phyloP scores from a whole-genome alignment of 768 basidiomycete genomes.

The Mycena vulgaris region DNA sequence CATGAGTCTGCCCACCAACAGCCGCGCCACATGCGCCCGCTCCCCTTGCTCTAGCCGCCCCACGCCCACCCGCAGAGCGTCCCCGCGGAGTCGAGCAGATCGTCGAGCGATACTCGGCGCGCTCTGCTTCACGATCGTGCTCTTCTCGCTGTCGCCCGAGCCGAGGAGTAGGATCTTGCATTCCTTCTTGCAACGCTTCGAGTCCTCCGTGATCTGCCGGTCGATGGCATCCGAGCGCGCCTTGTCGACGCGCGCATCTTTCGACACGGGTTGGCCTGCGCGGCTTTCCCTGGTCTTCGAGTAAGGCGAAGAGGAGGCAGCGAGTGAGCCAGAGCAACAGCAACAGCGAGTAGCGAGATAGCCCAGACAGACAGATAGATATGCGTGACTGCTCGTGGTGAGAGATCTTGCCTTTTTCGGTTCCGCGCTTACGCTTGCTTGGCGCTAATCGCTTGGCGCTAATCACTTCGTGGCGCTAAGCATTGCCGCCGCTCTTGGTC shows the following conservation, averaged over 20 bases:
- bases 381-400: no score
- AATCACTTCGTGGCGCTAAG: no score
- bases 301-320: no score
- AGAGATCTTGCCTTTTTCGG: no score
- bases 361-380: no score
- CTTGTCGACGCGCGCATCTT: constrained; percentile 13
- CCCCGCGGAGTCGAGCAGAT: constrained; percentile 81
- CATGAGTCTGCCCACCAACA: constrained; percentile 53
- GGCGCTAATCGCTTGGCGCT: no score
- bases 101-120: constrained; percentile 71
- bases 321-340: no score
- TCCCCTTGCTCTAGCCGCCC: constrained; percentile 61
- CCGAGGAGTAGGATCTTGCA: constrained; percentile 31
- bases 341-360: no score
- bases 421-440: no score
- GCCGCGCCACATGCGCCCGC: not conserved
- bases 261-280: constrained; percentile 18
- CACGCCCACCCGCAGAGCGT: constrained; percentile 76
- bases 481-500: no score
- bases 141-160: constrained; percentile 26
- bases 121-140: constrained; percentile 55
- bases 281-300: no score
- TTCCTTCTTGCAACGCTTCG: constrained; percentile 2
- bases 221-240: constrained; percentile 11
- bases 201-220: constrained; percentile 17